Conservation (phyloP, 768 basidiomycete genomes). For the Suillus fuscotomentosus region DNA sequence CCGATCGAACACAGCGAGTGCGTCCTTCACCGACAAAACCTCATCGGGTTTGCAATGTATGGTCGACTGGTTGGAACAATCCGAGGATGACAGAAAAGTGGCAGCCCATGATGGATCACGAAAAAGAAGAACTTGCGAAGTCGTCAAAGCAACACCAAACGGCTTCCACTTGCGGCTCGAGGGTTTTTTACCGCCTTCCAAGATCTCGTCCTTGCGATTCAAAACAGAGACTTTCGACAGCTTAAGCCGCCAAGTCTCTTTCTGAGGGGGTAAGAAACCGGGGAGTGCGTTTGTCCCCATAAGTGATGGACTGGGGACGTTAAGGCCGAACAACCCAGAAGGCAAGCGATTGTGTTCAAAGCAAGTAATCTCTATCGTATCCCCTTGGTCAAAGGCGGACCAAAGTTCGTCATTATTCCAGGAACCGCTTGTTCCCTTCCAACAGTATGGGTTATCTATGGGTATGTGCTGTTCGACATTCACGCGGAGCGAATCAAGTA, state of each 20-base stretch:
- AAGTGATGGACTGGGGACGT: conserved; percentile 30
- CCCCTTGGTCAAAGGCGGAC: conserved; percentile 59
- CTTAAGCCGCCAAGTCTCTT: conserved; percentile 51
- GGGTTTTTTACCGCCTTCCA: conserved; percentile 75
- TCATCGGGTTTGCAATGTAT: conserved; percentile 80
- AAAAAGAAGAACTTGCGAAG: conserved; percentile 89
- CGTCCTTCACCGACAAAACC: conserved; percentile 70
- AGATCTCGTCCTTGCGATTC: conserved; percentile 75
- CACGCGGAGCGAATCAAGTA: conserved; percentile 67
- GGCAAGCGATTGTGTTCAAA: conserved; percentile 38
- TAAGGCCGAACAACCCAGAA: conserved; percentile 40
- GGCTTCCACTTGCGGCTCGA: conserved; percentile 83
- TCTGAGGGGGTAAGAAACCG: conserved; percentile 21
- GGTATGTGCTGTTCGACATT: conserved; percentile 61
- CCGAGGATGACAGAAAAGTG: conserved; percentile 43
- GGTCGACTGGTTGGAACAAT: conserved; percentile 33
- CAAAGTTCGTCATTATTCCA: conserved; percentile 71
- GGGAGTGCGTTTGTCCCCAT: conserved; percentile 25
- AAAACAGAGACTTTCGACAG: conserved; percentile 82
- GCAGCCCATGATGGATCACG: conserved; percentile 63
- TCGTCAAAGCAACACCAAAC: conserved; percentile 84
- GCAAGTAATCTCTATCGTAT: conserved; percentile 53
- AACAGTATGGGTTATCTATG: conserved; percentile 61
- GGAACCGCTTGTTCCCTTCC: conserved; percentile 59
- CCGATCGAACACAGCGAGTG: conserved; percentile 78